Evolutionary conservation across 176 grass and related monocot genomes (phyloP), one percentile per base, ranked within the genome.

Genomic region (Carex parvula): DNA sequence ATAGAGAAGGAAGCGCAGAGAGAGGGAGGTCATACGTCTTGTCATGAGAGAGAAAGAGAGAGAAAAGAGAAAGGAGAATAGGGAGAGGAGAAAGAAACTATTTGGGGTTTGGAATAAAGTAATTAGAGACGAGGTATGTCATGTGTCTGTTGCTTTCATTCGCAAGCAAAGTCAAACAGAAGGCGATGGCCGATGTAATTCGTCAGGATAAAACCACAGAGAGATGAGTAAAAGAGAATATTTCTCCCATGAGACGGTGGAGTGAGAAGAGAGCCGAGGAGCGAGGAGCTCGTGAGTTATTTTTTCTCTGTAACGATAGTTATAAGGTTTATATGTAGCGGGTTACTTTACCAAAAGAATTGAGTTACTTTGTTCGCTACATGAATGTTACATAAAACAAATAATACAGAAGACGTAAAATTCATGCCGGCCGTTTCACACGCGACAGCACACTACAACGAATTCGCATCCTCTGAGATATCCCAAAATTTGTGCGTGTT

Each of bases 161-260:
- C 2, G 21, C 41, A 83, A 83, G 62, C 81, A 83, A 83, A 83
- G 81, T 83, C 81, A 83, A 83, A 83, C 48, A 66, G 15, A 30
- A 53, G 44, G 15, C 13, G 21, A 83, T 83, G 6, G 44, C 3
- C 13, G 21, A 83, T 83, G 6, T 18, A 29, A 55, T 64, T 68
- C 22, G 11, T 64, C 41, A 50, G 22, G 20, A 83, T n/a, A 15
- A 67, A 30, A 83, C 20, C 1, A 75, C 21, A 1, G 33, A 18
- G 10, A 66, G 29, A 32, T 6, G 15, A 15, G 60, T 24, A 62
- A 24, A 22, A 66, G n/a, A 78, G 5, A 39, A 78, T 41, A 39
- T 17, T 14, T 41, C 18, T 26, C 24, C 30, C 48, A 30, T 61
- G 56, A 50, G 18, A 48, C 44, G 44, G 44, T 44, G 42, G 42